These are phyloP conservation scores for Pseudoneurospora amorphoporcata DNA, from an alignment of 495 filamentous ascomycete species.

Conservation along the genomic window DNA sequence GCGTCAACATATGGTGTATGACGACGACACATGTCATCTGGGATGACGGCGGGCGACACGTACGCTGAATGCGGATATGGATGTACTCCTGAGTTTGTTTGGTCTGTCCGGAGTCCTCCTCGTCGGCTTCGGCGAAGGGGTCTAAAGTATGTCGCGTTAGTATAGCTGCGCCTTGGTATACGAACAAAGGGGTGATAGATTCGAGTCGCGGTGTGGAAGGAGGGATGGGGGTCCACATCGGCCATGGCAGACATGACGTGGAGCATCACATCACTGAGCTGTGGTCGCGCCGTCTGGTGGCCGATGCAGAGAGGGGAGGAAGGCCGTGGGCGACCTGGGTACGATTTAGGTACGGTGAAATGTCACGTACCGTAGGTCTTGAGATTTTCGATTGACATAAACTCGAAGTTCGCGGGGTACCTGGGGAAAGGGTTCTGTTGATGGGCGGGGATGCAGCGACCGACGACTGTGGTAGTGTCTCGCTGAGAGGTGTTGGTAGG, in stretches of 20 bases:
- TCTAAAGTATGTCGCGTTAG: conserved; percentile 42
- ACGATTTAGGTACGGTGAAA: conserved; percentile 22
- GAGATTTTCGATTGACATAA: conserved; percentile 99
- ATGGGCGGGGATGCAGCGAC: conserved; percentile 31
- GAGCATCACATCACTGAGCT: neutral
- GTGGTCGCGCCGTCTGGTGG: neutral
- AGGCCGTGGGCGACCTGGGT: neutral
- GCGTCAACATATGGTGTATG: neutral
- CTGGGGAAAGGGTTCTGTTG: conserved; percentile 33
- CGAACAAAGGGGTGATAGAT: neutral
- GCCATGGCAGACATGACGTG: neutral
- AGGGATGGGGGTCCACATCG: neutral
- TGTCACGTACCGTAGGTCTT: conserved; percentile 86
- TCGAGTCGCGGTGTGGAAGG: neutral
- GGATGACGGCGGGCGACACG: conserved; percentile 27
- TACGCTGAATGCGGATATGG: conserved; percentile 99
- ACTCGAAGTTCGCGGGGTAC: conserved; percentile 52
- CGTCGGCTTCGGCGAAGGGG: conserved; percentile 99
- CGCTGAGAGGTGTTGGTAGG: conserved; percentile 9
- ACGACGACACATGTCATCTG: conserved; percentile 4
- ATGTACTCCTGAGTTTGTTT: conserved; percentile 92
- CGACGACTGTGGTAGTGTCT: conserved; percentile 32
- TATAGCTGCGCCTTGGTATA: conserved; percentile 1
- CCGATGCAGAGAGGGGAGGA: neutral
- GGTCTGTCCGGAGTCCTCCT: conserved; percentile 90